These are phyloP conservation scores for Biscutella laevigata DNA, from an alignment of 441 rosid genomes.

Conservation along the genomic window DNA sequence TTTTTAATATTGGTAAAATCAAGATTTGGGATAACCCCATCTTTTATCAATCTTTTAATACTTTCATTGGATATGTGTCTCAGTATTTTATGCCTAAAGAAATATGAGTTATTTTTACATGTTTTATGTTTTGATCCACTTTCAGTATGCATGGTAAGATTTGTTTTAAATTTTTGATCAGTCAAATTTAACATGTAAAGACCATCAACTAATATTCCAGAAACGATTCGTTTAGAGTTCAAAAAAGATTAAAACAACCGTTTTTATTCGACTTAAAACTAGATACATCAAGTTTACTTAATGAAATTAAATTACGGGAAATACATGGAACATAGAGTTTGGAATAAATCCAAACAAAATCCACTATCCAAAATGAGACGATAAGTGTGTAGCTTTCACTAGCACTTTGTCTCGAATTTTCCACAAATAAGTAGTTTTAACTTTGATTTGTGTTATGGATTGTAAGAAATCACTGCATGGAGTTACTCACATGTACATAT, in stretches of 20 bases:
- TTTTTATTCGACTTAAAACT: not conserved
- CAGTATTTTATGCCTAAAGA: not conserved
- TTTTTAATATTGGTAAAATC: not conserved
- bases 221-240: not conserved
- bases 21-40: not conserved
- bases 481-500: no score
- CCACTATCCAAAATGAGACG: not conserved
- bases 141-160: not conserved
- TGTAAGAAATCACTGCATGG: no score
- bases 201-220: not conserved
- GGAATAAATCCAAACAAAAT: not conserved
- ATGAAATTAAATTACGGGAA: not conserved
- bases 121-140: not conserved
- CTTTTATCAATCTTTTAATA: no score
- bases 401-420: no score
- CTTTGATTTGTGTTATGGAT: no score
- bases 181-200: not conserved
- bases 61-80: no score
- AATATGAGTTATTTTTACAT: not conserved
- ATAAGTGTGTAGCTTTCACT: no score
- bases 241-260: not conserved
- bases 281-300: conserved; percentile 4
- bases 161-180: not conserved
- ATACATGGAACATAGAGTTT: not conserved
- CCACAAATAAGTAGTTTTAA: no score